Evolutionary conservation across 495 filamentous ascomycete species (phyloP).

Genomic region (Amniculicola lignicola): DNA sequence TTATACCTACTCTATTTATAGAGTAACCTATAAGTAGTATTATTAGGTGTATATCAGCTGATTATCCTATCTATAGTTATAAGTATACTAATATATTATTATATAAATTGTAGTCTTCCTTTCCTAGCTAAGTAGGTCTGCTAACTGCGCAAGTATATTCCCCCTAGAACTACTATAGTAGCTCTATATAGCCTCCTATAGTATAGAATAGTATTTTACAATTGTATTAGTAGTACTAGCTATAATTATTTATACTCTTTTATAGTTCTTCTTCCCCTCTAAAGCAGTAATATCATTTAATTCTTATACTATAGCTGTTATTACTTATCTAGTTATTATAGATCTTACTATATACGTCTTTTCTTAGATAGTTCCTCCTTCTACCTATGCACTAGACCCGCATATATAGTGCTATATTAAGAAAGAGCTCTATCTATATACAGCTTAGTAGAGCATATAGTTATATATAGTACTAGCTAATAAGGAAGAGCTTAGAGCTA

Average conservation of each 20-base stretch:
- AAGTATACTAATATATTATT: too few species aligned
- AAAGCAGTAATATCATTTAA: neutral
- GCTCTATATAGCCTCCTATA: too few species aligned
- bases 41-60: too few species aligned
- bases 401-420: conserved; percentile 31
- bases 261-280: neutral
- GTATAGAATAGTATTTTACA: too few species aligned
- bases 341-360: conserved; percentile 8
- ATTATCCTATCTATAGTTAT: too few species aligned
- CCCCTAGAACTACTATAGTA: too few species aligned
- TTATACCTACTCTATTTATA: too few species aligned
- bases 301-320: neutral
- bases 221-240: neutral
- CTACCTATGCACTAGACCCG: conserved; percentile 11
- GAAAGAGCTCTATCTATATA: conserved; percentile 41
- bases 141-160: too few species aligned
- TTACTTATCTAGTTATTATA: conserved; percentile 8
- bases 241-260: neutral
- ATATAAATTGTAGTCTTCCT: too few species aligned
- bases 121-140: too few species aligned
- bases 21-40: too few species aligned
- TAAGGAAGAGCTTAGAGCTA: conserved; percentile 36
- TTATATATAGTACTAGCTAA: conserved; percentile 36
- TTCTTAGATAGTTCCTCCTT: conserved; percentile 3
- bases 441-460: conserved; percentile 36